Base-by-base conservation (phyloP, 2,329 filamentous ascomycete genomes). In the Lasiodiplodia sp. region DNA sequence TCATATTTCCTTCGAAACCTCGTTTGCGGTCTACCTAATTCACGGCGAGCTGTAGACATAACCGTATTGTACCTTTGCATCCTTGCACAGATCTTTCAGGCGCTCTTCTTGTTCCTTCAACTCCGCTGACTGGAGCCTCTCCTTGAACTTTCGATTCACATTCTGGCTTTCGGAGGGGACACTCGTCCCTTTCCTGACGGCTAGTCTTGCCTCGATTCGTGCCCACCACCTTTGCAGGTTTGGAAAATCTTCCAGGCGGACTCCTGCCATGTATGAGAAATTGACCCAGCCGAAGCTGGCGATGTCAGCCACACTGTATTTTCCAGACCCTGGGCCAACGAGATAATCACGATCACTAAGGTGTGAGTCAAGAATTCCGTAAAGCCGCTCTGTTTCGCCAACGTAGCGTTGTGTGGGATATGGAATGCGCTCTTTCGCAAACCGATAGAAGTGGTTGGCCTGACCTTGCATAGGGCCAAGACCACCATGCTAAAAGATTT, bases 231-330 rank as follows among this genome's bases (percentile, higher is more conserved):
- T 78, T 71, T 82, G 73, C 68, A 84, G 55, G 69, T 82, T 81
- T 6, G 81, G 79, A 72, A 83, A 84, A 28, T 75, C 70, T 8
- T 80, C 76, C 2, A 83, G 72, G n/a, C 83, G 75, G 2, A 84
- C 71, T n/a, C 82, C 82, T 1, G 79, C 74, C 68, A 82, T 81
- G 66, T 77, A 76, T 0, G 78, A 71, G 10, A 77, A 73, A 69
- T 84, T 81, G 51, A 83, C 75, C 82, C 82, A 84, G 47, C 77
- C 76, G 69, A 82, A 83, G 73, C 76, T 81, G 7, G 81, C 79
- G 70, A 84, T 83, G 68, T 84, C 82, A 2, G 82, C 82, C 66
- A 83, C 82, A 69, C 75, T 79, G 75, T 80, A 84, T 69, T 82
- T 83, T 71, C 79, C 78, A 28, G 75, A 74, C 16, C 79, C 84